Evolutionary conservation across 805 yeast genomes (phyloP).

Genomic region (Spathaspora hagerdaliae): DNA sequence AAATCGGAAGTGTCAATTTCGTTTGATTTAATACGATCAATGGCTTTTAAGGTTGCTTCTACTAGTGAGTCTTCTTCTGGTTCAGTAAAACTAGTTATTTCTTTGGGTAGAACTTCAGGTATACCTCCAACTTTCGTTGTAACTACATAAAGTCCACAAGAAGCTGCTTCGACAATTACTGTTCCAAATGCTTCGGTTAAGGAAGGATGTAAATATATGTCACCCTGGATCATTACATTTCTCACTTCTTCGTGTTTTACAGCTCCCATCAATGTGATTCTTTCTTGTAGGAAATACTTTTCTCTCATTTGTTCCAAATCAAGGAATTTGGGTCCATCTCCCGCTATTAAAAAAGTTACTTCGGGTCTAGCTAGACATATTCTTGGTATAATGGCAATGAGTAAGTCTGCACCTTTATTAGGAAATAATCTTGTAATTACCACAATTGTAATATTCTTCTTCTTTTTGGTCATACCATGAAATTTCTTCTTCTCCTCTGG

Average conservation of each 20-base stretch:
- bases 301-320: slow-evolving; percentile 96
- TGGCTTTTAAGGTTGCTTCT: slow-evolving; percentile 68
- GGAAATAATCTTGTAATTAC: slow-evolving; percentile 89
- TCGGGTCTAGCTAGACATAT: slow-evolving; percentile 62
- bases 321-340: slow-evolving; percentile 93
- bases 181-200: slow-evolving; percentile 98
- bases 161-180: slow-evolving; percentile 93
- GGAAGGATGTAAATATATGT: slow-evolving; percentile 89
- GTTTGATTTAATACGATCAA: slow-evolving; percentile 51
- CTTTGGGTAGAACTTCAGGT: slow-evolving; percentile 89
- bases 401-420: slow-evolving; percentile 92
- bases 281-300: slow-evolving; percentile 74
- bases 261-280: slow-evolving; percentile 82
- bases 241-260: slow-evolving; percentile 91
- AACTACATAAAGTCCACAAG: slow-evolving; percentile 89
- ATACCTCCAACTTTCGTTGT: slow-evolving; percentile 97
- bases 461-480: slow-evolving; percentile 2
- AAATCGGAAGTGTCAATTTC: slow-evolving; percentile 68
- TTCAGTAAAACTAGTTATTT: slow-evolving; percentile 88
- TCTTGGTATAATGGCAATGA: slow-evolving; percentile 79
- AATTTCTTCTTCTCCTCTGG: slow-evolving; percentile 8
- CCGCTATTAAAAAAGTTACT: slow-evolving; percentile 84
- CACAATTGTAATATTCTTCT: slow-evolving; percentile 66
- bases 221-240: slow-evolving; percentile 89
- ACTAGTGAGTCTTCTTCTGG: slow-evolving; percentile 85